Evolutionary conservation across 2,329 filamentous ascomycete species (phyloP), one percentile per base, ranked within the genome.

Genomic region (Exophiala sideris): DNA sequence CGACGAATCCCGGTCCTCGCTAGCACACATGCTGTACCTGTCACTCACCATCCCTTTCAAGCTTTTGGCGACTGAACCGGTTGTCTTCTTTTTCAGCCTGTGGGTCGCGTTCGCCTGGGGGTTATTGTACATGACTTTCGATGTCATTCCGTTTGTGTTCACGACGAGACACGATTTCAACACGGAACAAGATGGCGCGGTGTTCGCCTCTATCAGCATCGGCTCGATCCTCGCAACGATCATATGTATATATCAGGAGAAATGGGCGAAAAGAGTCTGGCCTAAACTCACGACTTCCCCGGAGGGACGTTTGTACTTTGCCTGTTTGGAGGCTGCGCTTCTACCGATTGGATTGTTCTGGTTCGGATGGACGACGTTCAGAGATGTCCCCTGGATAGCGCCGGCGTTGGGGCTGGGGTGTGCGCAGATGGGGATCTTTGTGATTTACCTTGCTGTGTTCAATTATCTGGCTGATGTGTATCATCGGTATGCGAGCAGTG

Each of bases 31-130:
- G 62, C 52, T 64, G 7, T 58, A 56, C 45, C 51, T 63, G 5
- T 63, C 61, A 8, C 54, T 64, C 14, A 62, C 57, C 5, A 42
- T 56, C 12, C 63, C 55, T 39, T 45, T 56, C 74, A 73, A 75
- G 47, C 68, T 88, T 74, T 72, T 87, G 6, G 64, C 83, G 38
- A 77, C 78, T 1, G 84, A 87, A 61, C 83, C 84, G 2, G 84
- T 87, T 35, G 79, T 86, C 1, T 76, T 78, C 9, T 81, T 84
- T 50, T 96, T 96, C 74, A 90, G 87, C 0, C 76, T 95, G 0
- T 96, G 91, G 91, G 86, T 91, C 1, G 80, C 89, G 0, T 96
- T 96, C 69, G 86, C 86, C 16, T 96, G 91, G 91, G 90, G 87
- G 0, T 81, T 95, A 0, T 80, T 96, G 0, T 96, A 96, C 69